These are phyloP conservation scores for Chaetothyriales sp. DNA, from an alignment of 2,329 filamentous ascomycete species.

Conservation along the genomic window DNA sequence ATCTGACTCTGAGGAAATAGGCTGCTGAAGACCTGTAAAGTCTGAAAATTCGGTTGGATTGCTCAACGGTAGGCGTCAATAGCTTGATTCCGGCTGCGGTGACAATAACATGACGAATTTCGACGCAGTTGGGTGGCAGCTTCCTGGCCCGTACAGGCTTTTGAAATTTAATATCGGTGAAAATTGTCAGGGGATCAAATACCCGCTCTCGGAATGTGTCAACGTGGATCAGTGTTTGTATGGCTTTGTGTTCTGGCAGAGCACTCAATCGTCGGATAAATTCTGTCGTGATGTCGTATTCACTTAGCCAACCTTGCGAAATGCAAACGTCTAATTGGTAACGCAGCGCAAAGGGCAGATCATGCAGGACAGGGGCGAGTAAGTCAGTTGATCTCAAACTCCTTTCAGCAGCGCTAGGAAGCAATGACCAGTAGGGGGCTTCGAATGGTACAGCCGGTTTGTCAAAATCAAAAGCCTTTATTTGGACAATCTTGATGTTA, in stretches of 20 bases:
- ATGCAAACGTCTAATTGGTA: slow-evolving; percentile 91
- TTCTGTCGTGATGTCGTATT: slow-evolving; percentile 51
- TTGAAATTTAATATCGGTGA: slow-evolving; percentile 35
- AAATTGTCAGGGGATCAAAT: slow-evolving; percentile 58
- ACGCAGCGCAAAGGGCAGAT: slow-evolving; percentile 54
- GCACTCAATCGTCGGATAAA: slow-evolving; percentile 51
- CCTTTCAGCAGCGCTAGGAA: slow-evolving; percentile 4
- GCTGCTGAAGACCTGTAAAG: slow-evolving; percentile 54
- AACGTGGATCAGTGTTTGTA: slow-evolving; percentile 57
- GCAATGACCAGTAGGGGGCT: background rate
- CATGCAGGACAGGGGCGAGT: background rate
- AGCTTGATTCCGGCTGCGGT: slow-evolving; percentile 75
- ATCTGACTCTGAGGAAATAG: slow-evolving; percentile 76
- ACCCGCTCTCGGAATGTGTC: slow-evolving; percentile 47
- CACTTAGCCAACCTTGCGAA: slow-evolving; percentile 61
- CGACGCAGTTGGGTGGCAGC: slow-evolving; percentile 57
- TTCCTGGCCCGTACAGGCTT: slow-evolving; percentile 35
- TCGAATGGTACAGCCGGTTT: slow-evolving; percentile 1
- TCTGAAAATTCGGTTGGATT: slow-evolving; percentile 73
- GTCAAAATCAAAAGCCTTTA: slow-evolving; percentile 30
- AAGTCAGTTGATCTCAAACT: slow-evolving; percentile 25
- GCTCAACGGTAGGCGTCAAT: slow-evolving; percentile 63
- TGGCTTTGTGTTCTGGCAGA: slow-evolving; percentile 40
- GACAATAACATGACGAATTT: slow-evolving; percentile 60
- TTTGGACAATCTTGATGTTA: slow-evolving; percentile 45